phyloP scores from a whole-genome alignment of 2,329 filamentous ascomycete species.

The Colletotrichum chrysophilum region DNA sequence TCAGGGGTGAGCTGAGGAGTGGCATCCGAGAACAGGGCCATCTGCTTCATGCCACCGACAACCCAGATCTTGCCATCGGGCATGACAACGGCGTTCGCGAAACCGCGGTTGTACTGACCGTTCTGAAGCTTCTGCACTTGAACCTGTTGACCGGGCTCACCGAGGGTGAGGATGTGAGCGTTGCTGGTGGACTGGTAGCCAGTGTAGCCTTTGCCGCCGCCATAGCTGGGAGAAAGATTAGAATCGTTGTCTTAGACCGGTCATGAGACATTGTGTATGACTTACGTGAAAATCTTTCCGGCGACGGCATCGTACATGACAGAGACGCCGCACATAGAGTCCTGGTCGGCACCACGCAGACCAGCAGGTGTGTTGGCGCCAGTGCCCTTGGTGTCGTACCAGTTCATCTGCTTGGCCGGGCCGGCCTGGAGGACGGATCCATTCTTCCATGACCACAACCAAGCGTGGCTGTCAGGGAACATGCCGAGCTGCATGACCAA shows the following conservation, averaged over 20 bases:
- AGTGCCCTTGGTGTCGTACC: slow-evolving; percentile 52
- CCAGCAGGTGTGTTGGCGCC: slow-evolving; percentile 48
- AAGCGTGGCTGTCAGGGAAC: slow-evolving; percentile 37
- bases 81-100: slow-evolving; percentile 49
- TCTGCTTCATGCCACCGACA: slow-evolving; percentile 47
- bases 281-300: slow-evolving; percentile 56
- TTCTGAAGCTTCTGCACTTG: not conserved
- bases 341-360: slow-evolving; percentile 44
- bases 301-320: slow-evolving; percentile 65
- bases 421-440: slow-evolving; percentile 59
- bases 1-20: slow-evolving; percentile 47
- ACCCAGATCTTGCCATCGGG: slow-evolving; percentile 53
- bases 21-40: slow-evolving; percentile 49
- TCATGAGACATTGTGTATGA: too few relatives aligned
- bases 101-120: slow-evolving; percentile 38
- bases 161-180: slow-evolving; percentile 55
- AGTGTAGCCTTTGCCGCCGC: slow-evolving; percentile 52
- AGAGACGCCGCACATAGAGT: slow-evolving; percentile 59
- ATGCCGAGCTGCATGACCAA: slow-evolving; percentile 61
- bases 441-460: slow-evolving; percentile 46
- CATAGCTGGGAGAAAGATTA: slow-evolving; percentile 29
- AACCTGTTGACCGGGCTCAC: slow-evolving; percentile 24
- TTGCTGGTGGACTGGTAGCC: slow-evolving; percentile 42
- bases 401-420: slow-evolving; percentile 58
- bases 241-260: not conserved